These are phyloP conservation scores for Barnettozyma salicaria DNA, from an alignment of 805 yeast species.

Conservation along the genomic window DNA sequence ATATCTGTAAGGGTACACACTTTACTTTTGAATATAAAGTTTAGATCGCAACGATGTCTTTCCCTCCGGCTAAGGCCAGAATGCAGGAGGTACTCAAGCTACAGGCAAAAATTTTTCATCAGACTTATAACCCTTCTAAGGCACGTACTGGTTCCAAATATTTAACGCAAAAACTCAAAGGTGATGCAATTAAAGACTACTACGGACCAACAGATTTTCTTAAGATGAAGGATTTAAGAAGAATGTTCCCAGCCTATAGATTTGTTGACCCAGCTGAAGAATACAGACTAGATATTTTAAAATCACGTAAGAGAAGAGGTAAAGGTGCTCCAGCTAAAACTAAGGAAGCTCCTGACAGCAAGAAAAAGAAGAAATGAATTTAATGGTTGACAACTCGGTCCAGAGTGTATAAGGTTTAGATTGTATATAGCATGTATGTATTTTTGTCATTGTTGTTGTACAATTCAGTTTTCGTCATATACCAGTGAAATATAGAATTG, in stretches of 20 bases:
- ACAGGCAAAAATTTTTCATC: conserved; percentile 62
- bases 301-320: conserved; percentile 69
- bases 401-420: no score
- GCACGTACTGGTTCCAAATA: conserved; percentile 70
- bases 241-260: conserved; percentile 41
- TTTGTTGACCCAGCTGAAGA: conserved; percentile 65
- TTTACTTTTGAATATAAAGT: no score
- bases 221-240: conserved; percentile 52
- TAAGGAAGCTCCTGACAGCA: conserved; percentile 37
- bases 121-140: conserved; percentile 60
- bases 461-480: no score
- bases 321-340: conserved; percentile 83
- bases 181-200: conserved; percentile 62
- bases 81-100: conserved; percentile 51
- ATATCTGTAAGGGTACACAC: no score
- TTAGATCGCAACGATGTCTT: no score
- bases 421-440: conserved; percentile 12
- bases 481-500: no score
- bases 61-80: conserved; percentile 36
- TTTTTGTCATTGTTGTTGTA: not conserved
- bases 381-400: not conserved
- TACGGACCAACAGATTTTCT: conserved; percentile 73
- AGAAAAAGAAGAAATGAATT: conserved; percentile 34
- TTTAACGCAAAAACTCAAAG: conserved; percentile 60
- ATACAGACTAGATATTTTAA: conserved; percentile 44